A percentile compares a stretch with the other conserved stretches of the same genome.
These are phyloP conservation scores for Strobilomyces dryophilus DNA, from an alignment of 768 basidiomycete genomes.

Conservation along the genomic window DNA sequence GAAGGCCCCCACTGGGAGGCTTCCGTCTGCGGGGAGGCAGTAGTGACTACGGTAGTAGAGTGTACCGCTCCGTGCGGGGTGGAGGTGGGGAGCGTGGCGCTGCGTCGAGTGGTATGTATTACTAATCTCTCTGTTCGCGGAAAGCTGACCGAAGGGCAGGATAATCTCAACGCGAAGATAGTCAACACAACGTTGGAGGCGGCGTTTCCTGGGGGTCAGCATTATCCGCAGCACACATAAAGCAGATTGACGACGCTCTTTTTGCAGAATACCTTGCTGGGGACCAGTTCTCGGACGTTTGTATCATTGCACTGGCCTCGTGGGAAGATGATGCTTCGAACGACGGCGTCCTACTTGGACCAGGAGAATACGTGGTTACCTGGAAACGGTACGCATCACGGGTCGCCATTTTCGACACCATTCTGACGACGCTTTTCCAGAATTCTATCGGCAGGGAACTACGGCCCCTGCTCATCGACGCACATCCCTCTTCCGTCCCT, in stretches of 20 bases:
- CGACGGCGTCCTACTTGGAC: conserved; percentile 39
- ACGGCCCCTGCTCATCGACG: conserved; percentile 45
- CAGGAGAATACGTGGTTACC: conserved; percentile 55
- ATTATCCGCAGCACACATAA: no score
- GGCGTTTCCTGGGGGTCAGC: conserved; percentile 2
- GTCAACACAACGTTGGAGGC: conserved; percentile 50
- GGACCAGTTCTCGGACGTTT: conserved; percentile 59
- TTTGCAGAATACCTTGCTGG: conserved; percentile 59
- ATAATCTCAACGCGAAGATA: conserved; percentile 43
- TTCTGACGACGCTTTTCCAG: conserved; percentile 27
- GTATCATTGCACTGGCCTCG: conserved; percentile 45
- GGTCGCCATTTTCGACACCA: neutral
- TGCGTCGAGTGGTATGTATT: conserved; percentile 45
- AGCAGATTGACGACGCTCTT: neutral
- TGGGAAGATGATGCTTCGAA: conserved; percentile 36
- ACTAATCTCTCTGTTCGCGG: neutral
- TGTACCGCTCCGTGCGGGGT: conserved; percentile 56
- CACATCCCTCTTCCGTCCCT: conserved; percentile 58
- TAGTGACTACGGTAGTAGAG: conserved; percentile 48
- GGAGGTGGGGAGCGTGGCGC: conserved; percentile 44
- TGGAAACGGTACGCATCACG: conserved; percentile 56
- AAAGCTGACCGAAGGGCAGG: conserved; percentile 27
- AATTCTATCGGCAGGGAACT: conserved; percentile 40
- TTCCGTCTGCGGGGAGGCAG: conserved; percentile 49
- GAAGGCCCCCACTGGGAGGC: conserved; percentile 49